phyloP scores from a whole-genome alignment of 345 rosid genomes.

The Eucalyptus caleyi region DNA sequence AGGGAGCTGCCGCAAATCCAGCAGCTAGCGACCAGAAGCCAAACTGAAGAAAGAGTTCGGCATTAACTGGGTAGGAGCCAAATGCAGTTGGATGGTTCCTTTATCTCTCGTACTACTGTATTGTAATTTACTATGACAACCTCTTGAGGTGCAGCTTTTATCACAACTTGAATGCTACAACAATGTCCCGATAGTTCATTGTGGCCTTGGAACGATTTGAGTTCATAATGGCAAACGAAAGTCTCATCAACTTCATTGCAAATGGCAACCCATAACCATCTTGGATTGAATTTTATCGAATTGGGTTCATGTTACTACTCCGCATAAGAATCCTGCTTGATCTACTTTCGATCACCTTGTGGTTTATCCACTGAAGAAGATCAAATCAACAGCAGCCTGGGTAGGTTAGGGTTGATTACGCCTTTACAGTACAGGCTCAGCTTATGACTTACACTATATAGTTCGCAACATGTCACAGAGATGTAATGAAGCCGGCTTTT shows the following conservation, averaged over 20 bases:
- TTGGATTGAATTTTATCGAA: not conserved
- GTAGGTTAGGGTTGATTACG: not conserved
- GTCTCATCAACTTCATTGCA: too few species aligned
- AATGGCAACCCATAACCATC: not conserved
- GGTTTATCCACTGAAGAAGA: not conserved
- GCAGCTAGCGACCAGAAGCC: not conserved
- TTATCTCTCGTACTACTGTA: not conserved
- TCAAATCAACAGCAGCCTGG: not conserved
- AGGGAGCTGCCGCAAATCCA: not conserved
- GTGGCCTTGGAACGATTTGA: not conserved
- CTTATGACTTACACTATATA: not conserved
- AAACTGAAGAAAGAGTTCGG: not conserved
- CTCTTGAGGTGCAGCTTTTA: not conserved
- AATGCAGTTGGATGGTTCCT: not conserved
- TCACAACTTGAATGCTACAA: not conserved
- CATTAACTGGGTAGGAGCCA: not conserved
- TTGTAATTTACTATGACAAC: not conserved
- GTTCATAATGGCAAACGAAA: not conserved
- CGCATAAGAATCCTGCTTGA: not conserved
- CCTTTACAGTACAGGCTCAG: not conserved
- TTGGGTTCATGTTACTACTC: not conserved
- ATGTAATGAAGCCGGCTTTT: not conserved
- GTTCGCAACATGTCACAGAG: not conserved
- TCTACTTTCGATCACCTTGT: not conserved
- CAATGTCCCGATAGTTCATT: not conserved